Conservation (phyloP, 805 yeast genomes). For the Clavispora carvajalis region DNA sequence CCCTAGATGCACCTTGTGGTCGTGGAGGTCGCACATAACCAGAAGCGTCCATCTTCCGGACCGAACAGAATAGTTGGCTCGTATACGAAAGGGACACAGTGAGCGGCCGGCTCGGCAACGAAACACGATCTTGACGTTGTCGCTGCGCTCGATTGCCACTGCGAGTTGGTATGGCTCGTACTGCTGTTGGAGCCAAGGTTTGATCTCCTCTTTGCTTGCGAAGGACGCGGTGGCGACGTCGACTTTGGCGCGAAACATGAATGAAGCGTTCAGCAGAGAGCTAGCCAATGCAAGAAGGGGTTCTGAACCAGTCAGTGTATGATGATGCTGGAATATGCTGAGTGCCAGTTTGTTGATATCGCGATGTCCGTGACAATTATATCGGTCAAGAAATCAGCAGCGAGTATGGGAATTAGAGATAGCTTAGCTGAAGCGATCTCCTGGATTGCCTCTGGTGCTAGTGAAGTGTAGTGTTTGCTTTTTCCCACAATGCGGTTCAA, state of each 20-base stretch:
- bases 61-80: slow-evolving; percentile 56
- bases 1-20: slow-evolving; percentile 33
- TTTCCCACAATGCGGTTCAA: no score
- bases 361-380: no score
- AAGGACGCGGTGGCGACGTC: slow-evolving; percentile 7
- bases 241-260: neutral
- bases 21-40: slow-evolving; percentile 54
- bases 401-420: no score
- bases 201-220: slow-evolving; percentile 43
- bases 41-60: slow-evolving; percentile 55
- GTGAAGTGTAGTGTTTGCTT: no score
- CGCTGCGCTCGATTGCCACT: slow-evolving; percentile 60
- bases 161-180: slow-evolving; percentile 46
- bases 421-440: no score
- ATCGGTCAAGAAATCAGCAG: no score
- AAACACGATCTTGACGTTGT: slow-evolving; percentile 55
- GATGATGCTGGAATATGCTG: no score
- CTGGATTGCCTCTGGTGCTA: no score
- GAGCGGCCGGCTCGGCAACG: slow-evolving; percentile 44
- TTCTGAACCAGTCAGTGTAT: no score
- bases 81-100: slow-evolving; percentile 56
- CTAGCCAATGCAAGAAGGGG: no score
- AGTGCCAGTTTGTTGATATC: no score
- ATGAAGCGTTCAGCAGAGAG: neutral
- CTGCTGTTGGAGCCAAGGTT: slow-evolving; percentile 53